These are phyloP conservation scores for Penicillium brasilianum DNA, from an alignment of 2,329 filamentous ascomycete genomes.

Conservation along the genomic window DNA sequence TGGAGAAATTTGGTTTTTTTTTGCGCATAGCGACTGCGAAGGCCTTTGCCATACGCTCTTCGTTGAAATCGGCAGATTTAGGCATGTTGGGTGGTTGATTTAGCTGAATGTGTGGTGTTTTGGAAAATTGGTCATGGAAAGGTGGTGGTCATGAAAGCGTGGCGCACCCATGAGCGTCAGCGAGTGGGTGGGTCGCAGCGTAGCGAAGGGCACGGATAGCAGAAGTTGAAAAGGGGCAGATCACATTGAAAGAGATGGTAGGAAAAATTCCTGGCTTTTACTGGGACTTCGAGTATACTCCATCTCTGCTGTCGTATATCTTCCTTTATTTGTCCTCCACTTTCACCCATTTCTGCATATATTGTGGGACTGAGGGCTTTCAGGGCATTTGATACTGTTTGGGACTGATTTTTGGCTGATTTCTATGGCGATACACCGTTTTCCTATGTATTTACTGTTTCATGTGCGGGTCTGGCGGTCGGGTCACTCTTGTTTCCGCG, in stretches of 20 bases:
- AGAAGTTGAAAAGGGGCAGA: background rate
- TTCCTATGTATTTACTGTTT: too few relatives aligned
- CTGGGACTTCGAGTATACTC: background rate
- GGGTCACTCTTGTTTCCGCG: too few relatives aligned
- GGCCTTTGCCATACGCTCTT: background rate
- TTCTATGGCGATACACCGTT: too few relatives aligned
- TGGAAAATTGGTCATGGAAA: background rate
- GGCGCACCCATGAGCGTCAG: background rate
- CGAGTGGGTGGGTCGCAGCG: background rate
- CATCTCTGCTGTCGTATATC: background rate
- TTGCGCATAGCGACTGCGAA: background rate
- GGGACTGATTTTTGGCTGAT: too few relatives aligned
- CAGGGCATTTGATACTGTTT: too few relatives aligned
- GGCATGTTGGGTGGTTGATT: background rate
- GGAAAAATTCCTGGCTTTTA: background rate
- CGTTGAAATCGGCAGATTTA: background rate
- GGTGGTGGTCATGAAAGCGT: background rate
- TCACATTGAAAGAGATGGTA: background rate
- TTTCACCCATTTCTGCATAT: background rate
- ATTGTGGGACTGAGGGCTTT: too few relatives aligned
- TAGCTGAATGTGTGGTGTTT: background rate
- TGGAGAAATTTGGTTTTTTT: background rate
- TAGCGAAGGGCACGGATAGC: background rate
- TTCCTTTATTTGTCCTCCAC: background rate
- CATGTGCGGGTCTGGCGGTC: too few relatives aligned